Evolutionary conservation across 352 stramenopile genomes (phyloP).

Genomic region (Lagenidium sp.): DNA sequence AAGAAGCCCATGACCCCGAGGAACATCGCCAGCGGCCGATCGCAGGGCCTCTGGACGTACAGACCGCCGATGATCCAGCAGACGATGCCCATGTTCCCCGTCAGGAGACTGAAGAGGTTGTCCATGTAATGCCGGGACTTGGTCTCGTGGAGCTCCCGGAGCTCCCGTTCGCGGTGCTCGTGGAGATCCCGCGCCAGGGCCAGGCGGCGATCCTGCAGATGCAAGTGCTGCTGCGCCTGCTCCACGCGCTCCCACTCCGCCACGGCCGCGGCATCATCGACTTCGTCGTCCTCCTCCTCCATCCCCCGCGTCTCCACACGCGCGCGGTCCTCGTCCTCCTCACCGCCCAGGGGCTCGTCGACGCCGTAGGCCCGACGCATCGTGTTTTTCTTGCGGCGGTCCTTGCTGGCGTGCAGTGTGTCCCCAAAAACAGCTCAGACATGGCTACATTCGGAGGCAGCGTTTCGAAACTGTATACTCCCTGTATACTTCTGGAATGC

Average conservation of each 20-base stretch:
- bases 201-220: conserved; percentile 2
- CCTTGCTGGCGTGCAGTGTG: too few relatives aligned
- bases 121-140: conserved; percentile 22
- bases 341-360: too few relatives aligned
- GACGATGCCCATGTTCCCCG: conserved; percentile 24
- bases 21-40: conserved; percentile 22
- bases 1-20: conserved; percentile 21
- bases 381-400: too few relatives aligned
- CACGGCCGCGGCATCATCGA: too few relatives aligned
- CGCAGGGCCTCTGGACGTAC: conserved; percentile 15
- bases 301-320: too few relatives aligned
- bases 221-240: not conserved
- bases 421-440: too few relatives aligned
- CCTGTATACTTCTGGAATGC: too few relatives aligned
- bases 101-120: conserved; percentile 25
- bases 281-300: too few relatives aligned
- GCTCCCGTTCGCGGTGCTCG: conserved; percentile 11
- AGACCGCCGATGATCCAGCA: conserved; percentile 17
- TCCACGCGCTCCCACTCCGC: not conserved
- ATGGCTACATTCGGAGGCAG: too few relatives aligned
- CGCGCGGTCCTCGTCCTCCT: too few relatives aligned
- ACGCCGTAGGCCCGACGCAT: too few relatives aligned
- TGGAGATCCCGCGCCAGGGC: conserved; percentile 5
- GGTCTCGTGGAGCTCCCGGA: conserved; percentile 12
- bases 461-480: too few relatives aligned